These are phyloP conservation scores for Leptomonas seymouri DNA, from an alignment of 208 protist species.

Conservation along the genomic window DNA sequence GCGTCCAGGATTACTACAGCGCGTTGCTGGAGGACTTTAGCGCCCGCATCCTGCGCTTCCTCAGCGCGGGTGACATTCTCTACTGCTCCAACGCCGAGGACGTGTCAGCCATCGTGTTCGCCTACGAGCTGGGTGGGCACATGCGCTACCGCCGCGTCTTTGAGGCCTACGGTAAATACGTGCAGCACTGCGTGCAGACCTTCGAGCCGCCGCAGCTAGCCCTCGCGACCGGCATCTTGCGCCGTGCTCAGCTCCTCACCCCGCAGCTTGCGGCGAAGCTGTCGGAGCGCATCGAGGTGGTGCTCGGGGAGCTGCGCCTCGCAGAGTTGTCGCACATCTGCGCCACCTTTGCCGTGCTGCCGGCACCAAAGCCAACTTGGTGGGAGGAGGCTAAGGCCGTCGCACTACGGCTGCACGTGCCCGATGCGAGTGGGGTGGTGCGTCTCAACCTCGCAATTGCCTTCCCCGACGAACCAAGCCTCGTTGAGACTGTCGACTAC, in stretches of 20 bases:
- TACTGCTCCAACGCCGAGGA: constrained; percentile 62
- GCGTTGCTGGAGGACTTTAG: constrained; percentile 77
- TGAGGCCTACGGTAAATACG: constrained; percentile 56
- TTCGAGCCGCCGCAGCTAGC: constrained; percentile 82
- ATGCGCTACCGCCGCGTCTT: constrained; percentile 71
- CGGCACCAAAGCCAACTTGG: constrained; percentile 49
- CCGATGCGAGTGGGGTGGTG: constrained; percentile 42
- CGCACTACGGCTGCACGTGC: constrained; percentile 48
- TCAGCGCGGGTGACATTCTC: constrained; percentile 48
- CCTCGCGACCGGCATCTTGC: constrained; percentile 81
- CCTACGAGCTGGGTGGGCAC: constrained; percentile 80
- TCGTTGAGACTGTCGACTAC: constrained; percentile 59
- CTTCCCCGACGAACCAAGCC: constrained; percentile 64
- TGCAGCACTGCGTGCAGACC: constrained; percentile 38
- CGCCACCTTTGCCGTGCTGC: constrained; percentile 68
- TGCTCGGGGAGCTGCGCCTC: constrained; percentile 77
- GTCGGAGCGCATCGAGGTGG: constrained; percentile 66
- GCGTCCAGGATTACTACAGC: constrained; percentile 55
- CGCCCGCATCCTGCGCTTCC: constrained; percentile 52
- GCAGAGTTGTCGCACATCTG: constrained; percentile 87
- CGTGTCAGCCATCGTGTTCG: constrained; percentile 71
- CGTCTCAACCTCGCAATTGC: constrained; percentile 65
- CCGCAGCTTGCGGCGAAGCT: constrained; percentile 50
- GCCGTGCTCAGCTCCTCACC: constrained; percentile 68
- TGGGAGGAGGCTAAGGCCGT: constrained; percentile 75